Evolutionary conservation across 2,329 filamentous ascomycete species (phyloP).

Genomic region (Daldinia sp.): DNA sequence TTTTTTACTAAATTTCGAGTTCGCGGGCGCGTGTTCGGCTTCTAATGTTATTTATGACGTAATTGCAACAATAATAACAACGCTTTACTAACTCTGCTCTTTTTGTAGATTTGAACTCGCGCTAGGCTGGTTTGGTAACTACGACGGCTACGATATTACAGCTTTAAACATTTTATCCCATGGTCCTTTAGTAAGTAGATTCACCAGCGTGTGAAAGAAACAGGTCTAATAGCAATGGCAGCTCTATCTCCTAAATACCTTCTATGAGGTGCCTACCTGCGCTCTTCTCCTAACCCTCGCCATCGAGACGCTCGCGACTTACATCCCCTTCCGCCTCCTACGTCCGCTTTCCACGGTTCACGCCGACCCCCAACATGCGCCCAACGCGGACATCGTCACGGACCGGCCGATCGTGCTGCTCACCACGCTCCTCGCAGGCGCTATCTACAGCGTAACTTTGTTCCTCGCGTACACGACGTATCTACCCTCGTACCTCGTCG

Average conservation of each 20-base stretch:
- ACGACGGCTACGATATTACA: constrained; percentile 78
- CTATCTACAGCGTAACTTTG: constrained; percentile 80
- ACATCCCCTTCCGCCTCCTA: constrained; percentile 80
- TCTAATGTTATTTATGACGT: constrained; percentile 24
- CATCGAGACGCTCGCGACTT: constrained; percentile 77
- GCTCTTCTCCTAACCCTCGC: constrained; percentile 71
- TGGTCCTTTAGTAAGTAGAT: constrained; percentile 72
- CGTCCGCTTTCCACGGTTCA: constrained; percentile 76
- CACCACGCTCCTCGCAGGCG: constrained; percentile 75
- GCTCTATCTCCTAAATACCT: constrained; percentile 80
- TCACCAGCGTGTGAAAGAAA: constrained; percentile 6
- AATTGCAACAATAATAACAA: constrained; percentile 57
- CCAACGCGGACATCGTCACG: constrained; percentile 73
- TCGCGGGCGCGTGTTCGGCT: background rate
- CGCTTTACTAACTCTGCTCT: constrained; percentile 54
- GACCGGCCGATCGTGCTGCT: constrained; percentile 73
- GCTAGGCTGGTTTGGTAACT: constrained; percentile 78
- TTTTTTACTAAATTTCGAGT: background rate
- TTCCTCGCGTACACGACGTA: constrained; percentile 76
- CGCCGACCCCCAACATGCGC: constrained; percentile 63
- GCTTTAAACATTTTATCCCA: constrained; percentile 77
- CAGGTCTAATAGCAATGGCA: constrained; percentile 48
- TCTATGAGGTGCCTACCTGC: constrained; percentile 76
- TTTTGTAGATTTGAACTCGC: constrained; percentile 73
- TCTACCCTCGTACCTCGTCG: constrained; percentile 78